These are phyloP conservation scores for Pichia paraexigua DNA, from an alignment of 805 yeast genomes.

Conservation along the genomic window DNA sequence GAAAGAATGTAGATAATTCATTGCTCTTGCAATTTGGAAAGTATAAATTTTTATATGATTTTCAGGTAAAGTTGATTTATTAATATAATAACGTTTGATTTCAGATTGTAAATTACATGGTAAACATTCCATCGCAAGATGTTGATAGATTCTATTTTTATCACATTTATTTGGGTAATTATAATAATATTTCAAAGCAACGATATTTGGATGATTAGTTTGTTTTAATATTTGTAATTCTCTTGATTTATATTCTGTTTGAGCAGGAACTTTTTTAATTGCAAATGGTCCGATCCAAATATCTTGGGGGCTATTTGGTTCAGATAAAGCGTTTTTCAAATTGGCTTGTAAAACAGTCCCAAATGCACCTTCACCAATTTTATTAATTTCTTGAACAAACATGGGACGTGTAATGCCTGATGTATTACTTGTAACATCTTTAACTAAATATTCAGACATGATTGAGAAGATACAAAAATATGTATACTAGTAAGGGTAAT, in stretches of 20 bases:
- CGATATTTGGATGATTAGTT: slow-evolving; percentile 75
- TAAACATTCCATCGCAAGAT: slow-evolving; percentile 79
- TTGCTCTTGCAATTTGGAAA: slow-evolving; percentile 74
- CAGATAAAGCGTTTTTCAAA: slow-evolving; percentile 23
- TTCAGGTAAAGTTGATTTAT: slow-evolving; percentile 55
- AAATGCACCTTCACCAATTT: slow-evolving; percentile 81
- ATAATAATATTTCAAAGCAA: slow-evolving; percentile 59
- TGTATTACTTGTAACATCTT: slow-evolving; percentile 56
- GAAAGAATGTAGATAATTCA: slow-evolving; percentile 73
- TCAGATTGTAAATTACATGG: slow-evolving; percentile 76
- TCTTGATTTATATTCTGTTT: slow-evolving; percentile 76
- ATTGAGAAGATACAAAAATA: too few relatives aligned
- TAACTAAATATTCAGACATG: slow-evolving; percentile 36
- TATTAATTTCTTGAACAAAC: slow-evolving; percentile 63
- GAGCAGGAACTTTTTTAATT: slow-evolving; percentile 78
- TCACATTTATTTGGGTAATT: slow-evolving; percentile 59
- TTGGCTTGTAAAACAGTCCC: slow-evolving; percentile 79
- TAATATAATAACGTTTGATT: slow-evolving; percentile 58
- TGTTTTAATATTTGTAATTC: slow-evolving; percentile 70
- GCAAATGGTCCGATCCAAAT: slow-evolving; percentile 76
- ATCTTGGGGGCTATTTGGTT: slow-evolving; percentile 15
- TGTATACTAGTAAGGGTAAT: too few relatives aligned
- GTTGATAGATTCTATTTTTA: slow-evolving; percentile 57
- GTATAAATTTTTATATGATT: slow-evolving; percentile 71
- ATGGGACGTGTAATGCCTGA: slow-evolving; percentile 47